phyloP scores from a whole-genome alignment of 768 basidiomycete species.

The Sarcodon sp. region DNA sequence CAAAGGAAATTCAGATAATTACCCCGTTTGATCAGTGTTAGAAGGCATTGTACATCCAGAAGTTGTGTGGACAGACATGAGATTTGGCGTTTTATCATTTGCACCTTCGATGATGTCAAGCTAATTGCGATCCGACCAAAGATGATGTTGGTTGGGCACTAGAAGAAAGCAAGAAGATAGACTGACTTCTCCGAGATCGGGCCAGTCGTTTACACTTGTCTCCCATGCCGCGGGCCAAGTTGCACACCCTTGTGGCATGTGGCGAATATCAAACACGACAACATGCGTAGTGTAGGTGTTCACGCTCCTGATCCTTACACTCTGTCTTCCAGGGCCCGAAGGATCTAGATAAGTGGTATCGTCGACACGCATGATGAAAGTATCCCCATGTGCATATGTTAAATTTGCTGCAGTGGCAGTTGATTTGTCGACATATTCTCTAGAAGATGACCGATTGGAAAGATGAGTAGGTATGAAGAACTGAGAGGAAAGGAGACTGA shows the following conservation, averaged over 20 bases:
- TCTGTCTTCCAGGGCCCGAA: slow-evolving; percentile 42
- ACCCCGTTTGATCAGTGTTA: slow-evolving; percentile 35
- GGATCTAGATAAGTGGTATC: slow-evolving; percentile 29
- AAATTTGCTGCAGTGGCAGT: slow-evolving; percentile 43
- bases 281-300: slow-evolving; percentile 40
- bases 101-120: slow-evolving; percentile 41
- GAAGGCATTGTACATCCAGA: slow-evolving; percentile 44
- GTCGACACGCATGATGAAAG: slow-evolving; percentile 46
- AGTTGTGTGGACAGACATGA: slow-evolving; percentile 43
- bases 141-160: too few species aligned
- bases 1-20: slow-evolving; percentile 1
- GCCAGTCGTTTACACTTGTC: slow-evolving; percentile 33
- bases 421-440: slow-evolving; percentile 29
- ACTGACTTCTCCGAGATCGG: slow-evolving; percentile 22
- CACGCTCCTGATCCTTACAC: slow-evolving; percentile 41
- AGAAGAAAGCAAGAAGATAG: too few species aligned
- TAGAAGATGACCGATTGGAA: slow-evolving; percentile 5
- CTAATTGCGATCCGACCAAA: too few species aligned
- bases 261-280: slow-evolving; percentile 41
- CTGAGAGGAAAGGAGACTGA: slow-evolving; percentile 16
- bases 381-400: slow-evolving; percentile 38
- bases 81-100: slow-evolving; percentile 39
- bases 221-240: slow-evolving; percentile 54
- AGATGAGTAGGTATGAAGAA: neutral
- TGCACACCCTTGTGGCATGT: slow-evolving; percentile 42